A percentile compares a stretch with the other conserved stretches of the same genome.
phyloP scores from a whole-genome alignment of 202 grass and related monocot genomes.

The Saccharum hybrid region DNA sequence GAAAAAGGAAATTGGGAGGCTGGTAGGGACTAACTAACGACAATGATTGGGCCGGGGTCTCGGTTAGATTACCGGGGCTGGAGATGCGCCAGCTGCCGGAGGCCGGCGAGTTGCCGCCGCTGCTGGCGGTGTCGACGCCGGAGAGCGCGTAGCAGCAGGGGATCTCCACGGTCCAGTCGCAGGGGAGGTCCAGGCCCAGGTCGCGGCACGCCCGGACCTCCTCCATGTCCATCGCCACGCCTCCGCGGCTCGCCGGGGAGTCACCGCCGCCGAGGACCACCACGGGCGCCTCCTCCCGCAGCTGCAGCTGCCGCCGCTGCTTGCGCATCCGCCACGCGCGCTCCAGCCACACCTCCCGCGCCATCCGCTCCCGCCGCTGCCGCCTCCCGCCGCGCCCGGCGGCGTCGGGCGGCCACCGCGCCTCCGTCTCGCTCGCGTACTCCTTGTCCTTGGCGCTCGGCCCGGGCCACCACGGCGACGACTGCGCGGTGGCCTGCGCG shows the following conservation, averaged over 20 bases:
- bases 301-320: conserved; percentile 47
- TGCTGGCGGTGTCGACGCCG: conserved; percentile 54
- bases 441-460: conserved; percentile 29
- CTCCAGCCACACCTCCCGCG: conserved; percentile 64
- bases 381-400: background rate
- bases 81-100: conserved; percentile 78
- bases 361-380: conserved; percentile 40
- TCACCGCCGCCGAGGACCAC: conserved; percentile 5
- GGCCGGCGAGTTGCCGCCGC: conserved; percentile 67
- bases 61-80: conserved; percentile 49
- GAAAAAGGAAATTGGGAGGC: background rate
- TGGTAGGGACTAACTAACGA: background rate
- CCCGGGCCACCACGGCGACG: background rate
- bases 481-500: background rate
- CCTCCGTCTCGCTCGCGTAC: conserved; percentile 86
- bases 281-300: conserved; percentile 27
- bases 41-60: background rate
- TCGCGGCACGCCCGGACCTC: conserved; percentile 66
- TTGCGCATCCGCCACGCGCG: conserved; percentile 53
- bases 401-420: conserved; percentile 19
- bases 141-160: conserved; percentile 45
- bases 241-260: background rate
- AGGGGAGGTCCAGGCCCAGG: conserved; percentile 58
- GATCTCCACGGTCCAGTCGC: conserved; percentile 66
- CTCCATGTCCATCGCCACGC: conserved; percentile 65